These are phyloP conservation scores for Aureobasidium sp. DNA, from an alignment of 2,329 filamentous ascomycete species.

Conservation along the genomic window DNA sequence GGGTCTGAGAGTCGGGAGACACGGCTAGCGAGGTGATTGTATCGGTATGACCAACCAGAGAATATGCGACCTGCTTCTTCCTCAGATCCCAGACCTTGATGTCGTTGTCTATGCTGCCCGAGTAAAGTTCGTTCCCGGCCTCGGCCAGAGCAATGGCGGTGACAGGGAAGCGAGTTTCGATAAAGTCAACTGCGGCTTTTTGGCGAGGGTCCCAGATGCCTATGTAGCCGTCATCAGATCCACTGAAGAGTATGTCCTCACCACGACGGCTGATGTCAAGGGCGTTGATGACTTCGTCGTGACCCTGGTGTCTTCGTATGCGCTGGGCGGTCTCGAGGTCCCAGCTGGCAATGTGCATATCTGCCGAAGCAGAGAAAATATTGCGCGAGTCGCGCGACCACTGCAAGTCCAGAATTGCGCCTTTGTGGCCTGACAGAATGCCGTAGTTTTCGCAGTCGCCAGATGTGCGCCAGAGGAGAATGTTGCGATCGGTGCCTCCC, in stretches of 20 bases:
- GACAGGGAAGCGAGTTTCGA: conserved; percentile 85
- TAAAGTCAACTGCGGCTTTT: conserved; percentile 79
- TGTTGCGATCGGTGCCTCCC: conserved; percentile 87
- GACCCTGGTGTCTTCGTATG: conserved; percentile 84
- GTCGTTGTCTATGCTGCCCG: conserved; percentile 91
- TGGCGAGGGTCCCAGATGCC: conserved; percentile 93
- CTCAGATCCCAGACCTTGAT: conserved; percentile 96
- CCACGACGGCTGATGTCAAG: conserved; percentile 83
- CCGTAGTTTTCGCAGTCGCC: conserved; percentile 95
- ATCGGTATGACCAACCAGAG: conserved; percentile 81
- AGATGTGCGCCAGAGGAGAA: conserved; percentile 88
- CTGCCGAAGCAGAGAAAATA: conserved; percentile 85
- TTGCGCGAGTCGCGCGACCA: conserved; percentile 94
- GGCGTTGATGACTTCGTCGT: conserved; percentile 92
- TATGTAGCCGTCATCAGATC: conserved; percentile 87
- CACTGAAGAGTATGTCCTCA: conserved; percentile 83
- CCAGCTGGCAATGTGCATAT: conserved; percentile 91
- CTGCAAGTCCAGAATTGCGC: conserved; percentile 82
- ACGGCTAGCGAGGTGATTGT: conserved; percentile 83
- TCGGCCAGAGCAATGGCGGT: conserved; percentile 88
- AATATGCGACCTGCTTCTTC: conserved; percentile 82
- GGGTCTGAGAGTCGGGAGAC: conserved; percentile 85
- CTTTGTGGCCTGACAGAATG: conserved; percentile 77
- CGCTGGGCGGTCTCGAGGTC: conserved; percentile 85
- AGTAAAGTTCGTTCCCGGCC: conserved; percentile 94